Base-by-base conservation (phyloP, 1,284 basidiomycete species). In the Xerocomus amazonicus region DNA sequence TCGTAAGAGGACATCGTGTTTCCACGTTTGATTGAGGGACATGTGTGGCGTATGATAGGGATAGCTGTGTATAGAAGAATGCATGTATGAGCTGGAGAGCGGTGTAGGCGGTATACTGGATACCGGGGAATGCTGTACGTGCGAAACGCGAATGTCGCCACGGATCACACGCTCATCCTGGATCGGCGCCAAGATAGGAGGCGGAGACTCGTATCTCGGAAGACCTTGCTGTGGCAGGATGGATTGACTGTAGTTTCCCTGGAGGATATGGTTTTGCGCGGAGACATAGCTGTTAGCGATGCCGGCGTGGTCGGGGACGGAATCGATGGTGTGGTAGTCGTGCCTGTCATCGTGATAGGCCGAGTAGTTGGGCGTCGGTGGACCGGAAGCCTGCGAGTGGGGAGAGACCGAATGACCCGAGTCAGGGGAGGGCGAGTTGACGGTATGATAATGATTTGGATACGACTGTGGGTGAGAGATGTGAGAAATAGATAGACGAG, bases 151-250 rank as follows among this genome's bases (percentile, higher is more conserved):
- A 26, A 69, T 57, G 39, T 69, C 64, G 23, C 71, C 63, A 43
- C 72, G 68, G 42, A 69, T 66, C 27, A 70, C 65, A 4, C 73
- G 59, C 42, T 73, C 71, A 27, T 75, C 73, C 39, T 80, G 79
- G 43, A 81, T 77, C 3, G 79, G 79, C 17, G 79, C 79, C 31
- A 81, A 66, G 8, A 69, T 70, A 0, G 78, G 78, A n/a, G 79
- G 78, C 0, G 79, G 78, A 0, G 75, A 77, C 16, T 73, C 70
- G 49, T 75, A 78, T 27, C 76, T 66, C 7, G 67, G 61, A n/a
- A 70, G 47, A 23, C 42, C 53, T 19, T 60, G 59, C 23, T 60
- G 63, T 23, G 60, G 47, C 3, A 67, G 45, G 37, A 71, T 60
- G 7, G 62, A 54, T 7, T 73, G 62, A 35, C 58, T 56, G 45